Conservation (phyloP, 2,329 filamentous ascomycete species). For the Rhexocercosporidium sp. region DNA sequence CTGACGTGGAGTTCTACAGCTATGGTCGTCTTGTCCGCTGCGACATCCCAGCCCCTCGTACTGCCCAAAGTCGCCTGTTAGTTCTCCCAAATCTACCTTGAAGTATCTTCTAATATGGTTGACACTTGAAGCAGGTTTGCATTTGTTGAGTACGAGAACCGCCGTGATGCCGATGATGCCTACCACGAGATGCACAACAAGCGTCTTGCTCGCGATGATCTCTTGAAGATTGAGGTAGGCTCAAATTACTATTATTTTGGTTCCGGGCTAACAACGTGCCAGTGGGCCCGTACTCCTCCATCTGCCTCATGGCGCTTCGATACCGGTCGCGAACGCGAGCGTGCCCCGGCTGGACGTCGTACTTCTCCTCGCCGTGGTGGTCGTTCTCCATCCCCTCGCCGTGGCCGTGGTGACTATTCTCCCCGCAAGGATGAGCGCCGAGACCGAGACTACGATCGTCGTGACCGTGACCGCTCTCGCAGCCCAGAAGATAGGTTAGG, state of each 20-base stretch:
- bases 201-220: conserved; percentile 92
- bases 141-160: conserved; percentile 98
- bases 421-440: conserved; percentile 88
- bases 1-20: conserved; percentile 55
- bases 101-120: conserved; percentile 42
- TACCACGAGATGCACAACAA: conserved; percentile 99
- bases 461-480: conserved; percentile 76
- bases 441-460: conserved; percentile 76
- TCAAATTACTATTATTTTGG: not conserved
- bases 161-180: conserved; percentile 96
- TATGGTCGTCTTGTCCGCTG: conserved; percentile 98
- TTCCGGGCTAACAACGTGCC: conserved; percentile 17
- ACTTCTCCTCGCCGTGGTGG: conserved; percentile 69
- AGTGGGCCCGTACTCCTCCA: conserved; percentile 98
- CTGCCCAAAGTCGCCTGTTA: conserved; percentile 93
- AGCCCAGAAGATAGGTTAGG: conserved; percentile 67
- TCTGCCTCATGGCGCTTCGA: conserved; percentile 99
- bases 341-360: conserved; percentile 48
- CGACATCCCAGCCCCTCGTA: conserved; percentile 95
- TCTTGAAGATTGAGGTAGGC: conserved; percentile 95
- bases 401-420: conserved; percentile 76
- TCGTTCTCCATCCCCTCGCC: conserved; percentile 79
- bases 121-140: conserved; percentile 71
- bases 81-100: conserved; percentile 48
- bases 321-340: conserved; percentile 79